phyloP scores from a whole-genome alignment of 495 filamentous ascomycete genomes.

The Recurvomyces mirabilis region DNA sequence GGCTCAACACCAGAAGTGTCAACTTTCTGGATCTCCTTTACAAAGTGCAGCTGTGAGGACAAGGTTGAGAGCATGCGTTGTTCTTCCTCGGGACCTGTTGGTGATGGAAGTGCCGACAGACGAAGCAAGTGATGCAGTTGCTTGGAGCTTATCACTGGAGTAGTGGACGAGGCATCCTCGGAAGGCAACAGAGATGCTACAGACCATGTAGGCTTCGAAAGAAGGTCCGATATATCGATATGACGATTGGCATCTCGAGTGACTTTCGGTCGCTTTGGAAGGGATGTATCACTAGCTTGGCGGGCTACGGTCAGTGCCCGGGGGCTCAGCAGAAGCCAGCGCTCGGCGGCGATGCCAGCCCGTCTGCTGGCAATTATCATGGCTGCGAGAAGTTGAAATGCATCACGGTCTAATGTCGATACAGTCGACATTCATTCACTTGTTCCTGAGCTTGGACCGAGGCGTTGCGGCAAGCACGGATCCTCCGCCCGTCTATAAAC shows the following conservation, averaged over 20 bases:
- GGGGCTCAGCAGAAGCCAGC: too few relatives aligned
- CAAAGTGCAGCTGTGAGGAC: conserved; percentile 77
- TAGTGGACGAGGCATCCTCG: conserved; percentile 26
- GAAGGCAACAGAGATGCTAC: conserved; percentile 61
- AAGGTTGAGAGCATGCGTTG: conserved; percentile 58
- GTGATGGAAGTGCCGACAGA: conserved; percentile 76
- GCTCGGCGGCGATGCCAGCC: too few relatives aligned
- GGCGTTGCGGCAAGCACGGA: too few relatives aligned
- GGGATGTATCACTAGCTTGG: too few relatives aligned
- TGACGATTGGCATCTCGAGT: conserved; percentile 6
- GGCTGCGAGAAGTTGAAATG: too few relatives aligned
- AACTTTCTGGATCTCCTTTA: conserved; percentile 68
- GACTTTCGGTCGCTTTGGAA: too few relatives aligned
- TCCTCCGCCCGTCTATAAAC: too few relatives aligned
- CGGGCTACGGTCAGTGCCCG: too few relatives aligned
- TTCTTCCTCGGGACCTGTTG: conserved; percentile 47
- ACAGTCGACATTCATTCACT: too few relatives aligned
- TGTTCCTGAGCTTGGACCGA: too few relatives aligned
- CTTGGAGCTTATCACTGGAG: conserved; percentile 36
- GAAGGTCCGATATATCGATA: conserved; percentile 42
- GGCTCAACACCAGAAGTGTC: conserved; percentile 62
- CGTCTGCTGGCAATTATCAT: too few relatives aligned
- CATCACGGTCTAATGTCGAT: too few relatives aligned
- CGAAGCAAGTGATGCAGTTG: conserved; percentile 76
- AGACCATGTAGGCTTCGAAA: conserved; percentile 74